These are phyloP conservation scores for Naganishia sp. DNA, from an alignment of 1,284 basidiomycete species.

Conservation along the genomic window DNA sequence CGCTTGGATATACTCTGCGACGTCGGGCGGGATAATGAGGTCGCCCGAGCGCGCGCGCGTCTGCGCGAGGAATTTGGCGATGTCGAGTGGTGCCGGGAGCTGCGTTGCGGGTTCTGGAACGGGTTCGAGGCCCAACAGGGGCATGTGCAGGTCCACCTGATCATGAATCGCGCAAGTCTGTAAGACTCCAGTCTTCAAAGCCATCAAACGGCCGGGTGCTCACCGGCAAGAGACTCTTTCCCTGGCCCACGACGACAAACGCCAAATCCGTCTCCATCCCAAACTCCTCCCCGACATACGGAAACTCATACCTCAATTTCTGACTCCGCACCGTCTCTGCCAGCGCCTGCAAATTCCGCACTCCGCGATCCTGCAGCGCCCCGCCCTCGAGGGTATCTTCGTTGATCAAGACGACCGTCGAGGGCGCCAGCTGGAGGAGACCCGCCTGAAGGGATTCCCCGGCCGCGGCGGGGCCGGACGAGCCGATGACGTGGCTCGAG, in stretches of 20 bases:
- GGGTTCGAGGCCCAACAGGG: slow-evolving; percentile 26
- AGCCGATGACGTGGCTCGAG: slow-evolving; percentile 27
- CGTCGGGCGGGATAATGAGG: slow-evolving; percentile 45
- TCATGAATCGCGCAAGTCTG: background rate
- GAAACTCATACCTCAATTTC: slow-evolving; percentile 49
- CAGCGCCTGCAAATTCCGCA: slow-evolving; percentile 49
- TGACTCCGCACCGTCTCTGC: slow-evolving; percentile 44
- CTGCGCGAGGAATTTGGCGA: slow-evolving; percentile 40
- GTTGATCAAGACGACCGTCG: slow-evolving; percentile 43
- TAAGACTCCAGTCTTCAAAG: too few species aligned
- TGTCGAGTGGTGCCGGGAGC: slow-evolving; percentile 25
- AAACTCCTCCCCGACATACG: slow-evolving; percentile 48
- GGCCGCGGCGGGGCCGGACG: slow-evolving; percentile 31
- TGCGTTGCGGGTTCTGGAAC: slow-evolving; percentile 1
- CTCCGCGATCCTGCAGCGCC: slow-evolving; percentile 44
- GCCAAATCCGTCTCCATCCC: slow-evolving; percentile 49
- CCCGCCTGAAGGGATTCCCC: slow-evolving; percentile 43
- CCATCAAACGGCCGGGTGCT: slow-evolving; percentile 16
- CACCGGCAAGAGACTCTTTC: slow-evolving; percentile 49
- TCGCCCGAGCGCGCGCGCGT: slow-evolving; percentile 36
- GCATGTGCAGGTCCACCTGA: slow-evolving; percentile 43
- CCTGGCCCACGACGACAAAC: slow-evolving; percentile 45
- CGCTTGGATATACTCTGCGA: slow-evolving; percentile 46
- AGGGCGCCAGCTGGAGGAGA: slow-evolving; percentile 46
- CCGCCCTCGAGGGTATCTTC: slow-evolving; percentile 51